Evolutionary conservation across 805 yeast species (phyloP), one percentile per base, ranked within the genome.

Genomic region (Lipomyces yamanashiensis): DNA sequence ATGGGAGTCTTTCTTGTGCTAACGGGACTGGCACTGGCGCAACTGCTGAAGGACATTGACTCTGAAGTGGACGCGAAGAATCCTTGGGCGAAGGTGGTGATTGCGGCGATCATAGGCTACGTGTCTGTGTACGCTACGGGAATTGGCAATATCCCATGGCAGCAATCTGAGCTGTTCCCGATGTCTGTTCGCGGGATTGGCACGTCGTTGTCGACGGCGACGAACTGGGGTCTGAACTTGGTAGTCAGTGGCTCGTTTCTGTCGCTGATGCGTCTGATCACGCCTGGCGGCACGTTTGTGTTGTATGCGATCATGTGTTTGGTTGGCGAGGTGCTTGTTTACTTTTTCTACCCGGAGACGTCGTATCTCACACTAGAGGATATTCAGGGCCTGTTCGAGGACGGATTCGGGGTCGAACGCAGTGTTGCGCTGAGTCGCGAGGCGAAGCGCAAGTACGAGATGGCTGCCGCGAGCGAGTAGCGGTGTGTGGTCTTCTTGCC

Each of bases 81-180:
- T 21, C 55, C 69, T 6, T 92, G 98, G 97, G 96, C 97, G 28
- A 84, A 89, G 65, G 87, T 92, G 12, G 85, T 93, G 59, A 88
- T 95, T 67, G 81, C 91, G 43, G 86, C 91, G 58, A 92, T 92
- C 89, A 90, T 93, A 66, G 75, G 85, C 43, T 95, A 81, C 74
- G 97, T 92, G 50, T 97, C 96, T 2, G 85, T 88, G 59, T 93
- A 92, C 74, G 97, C 98, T 55, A 80, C 90, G 69, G 98, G 98
- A 70, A 90, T 92, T 70, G 99, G 99, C 78, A 92, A 92, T 76
- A 95, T 91, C 61, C 98, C 98, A 62, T 93, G 99, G 99, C 97
- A 92, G 74, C 98, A 95, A 74, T 89, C 93, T 62, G 99, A 93
- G 77, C 79, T 93, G 73, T 92, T 95, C 79, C 96, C 98, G 40